Conservation (phyloP, 1,139 yeast species). For the Arxiozyma slooffiae region DNA sequence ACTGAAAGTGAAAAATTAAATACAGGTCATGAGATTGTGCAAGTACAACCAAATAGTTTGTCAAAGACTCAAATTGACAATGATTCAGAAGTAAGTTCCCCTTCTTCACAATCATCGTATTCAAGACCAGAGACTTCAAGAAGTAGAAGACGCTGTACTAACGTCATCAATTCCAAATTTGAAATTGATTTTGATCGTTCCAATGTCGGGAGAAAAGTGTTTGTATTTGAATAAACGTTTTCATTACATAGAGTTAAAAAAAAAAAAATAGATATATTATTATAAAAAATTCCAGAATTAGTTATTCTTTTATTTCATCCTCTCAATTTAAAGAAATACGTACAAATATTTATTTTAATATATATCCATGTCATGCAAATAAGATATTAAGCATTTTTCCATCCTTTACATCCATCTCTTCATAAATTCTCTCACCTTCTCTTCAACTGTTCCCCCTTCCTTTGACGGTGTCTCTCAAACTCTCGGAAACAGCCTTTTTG, state of each 20-base stretch:
- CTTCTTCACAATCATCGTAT: conserved; percentile 2
- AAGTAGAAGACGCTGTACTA: conserved; percentile 14
- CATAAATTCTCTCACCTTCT: background rate
- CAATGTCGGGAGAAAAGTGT: conserved; percentile 32
- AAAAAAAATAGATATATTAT: background rate
- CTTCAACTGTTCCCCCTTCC: too few relatives aligned
- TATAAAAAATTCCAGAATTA: background rate
- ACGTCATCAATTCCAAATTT: conserved; percentile 26
- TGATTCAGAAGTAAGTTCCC: conserved; percentile 5
- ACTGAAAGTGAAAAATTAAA: conserved; percentile 24
- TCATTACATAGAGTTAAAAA: too few relatives aligned
- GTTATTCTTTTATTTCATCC: too few relatives aligned
- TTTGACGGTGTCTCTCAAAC: too few relatives aligned
- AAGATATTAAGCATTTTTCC: too few relatives aligned
- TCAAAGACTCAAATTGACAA: conserved; percentile 8
- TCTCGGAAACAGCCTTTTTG: background rate
- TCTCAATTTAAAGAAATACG: background rate
- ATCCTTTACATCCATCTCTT: background rate
- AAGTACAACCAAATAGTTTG: conserved; percentile 12
- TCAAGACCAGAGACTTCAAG: conserved; percentile 10
- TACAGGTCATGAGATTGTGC: conserved; percentile 23
- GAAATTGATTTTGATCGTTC: conserved; percentile 34
- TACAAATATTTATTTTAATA: background rate
- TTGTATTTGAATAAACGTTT: conserved; percentile 15
- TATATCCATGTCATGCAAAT: background rate